Conservation (phyloP, 306 rosid genomes). For the Prunus mume region DNA sequence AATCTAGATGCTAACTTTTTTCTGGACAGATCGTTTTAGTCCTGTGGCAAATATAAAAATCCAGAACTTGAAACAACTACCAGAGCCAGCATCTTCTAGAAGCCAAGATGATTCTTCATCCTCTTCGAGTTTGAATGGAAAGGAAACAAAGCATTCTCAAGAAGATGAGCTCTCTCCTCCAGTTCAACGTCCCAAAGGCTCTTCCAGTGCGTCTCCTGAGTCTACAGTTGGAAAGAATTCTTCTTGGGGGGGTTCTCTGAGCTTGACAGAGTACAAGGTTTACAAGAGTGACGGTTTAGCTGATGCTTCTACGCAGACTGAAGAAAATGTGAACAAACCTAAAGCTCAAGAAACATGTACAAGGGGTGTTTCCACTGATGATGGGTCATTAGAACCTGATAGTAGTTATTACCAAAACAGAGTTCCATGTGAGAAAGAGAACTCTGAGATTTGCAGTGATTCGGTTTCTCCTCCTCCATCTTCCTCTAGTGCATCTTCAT, state of each 20-base stretch:
- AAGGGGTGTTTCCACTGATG: conserved; percentile 90
- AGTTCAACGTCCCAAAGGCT: conserved; percentile 34
- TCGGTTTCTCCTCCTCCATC: conserved; percentile 59
- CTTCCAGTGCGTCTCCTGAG: conserved; percentile 61
- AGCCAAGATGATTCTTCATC: conserved; percentile 76
- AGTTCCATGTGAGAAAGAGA: conserved; percentile 39
- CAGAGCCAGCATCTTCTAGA: conserved; percentile 63
- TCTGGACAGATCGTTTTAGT: conserved; percentile 50
- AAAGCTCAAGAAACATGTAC: conserved; percentile 63
- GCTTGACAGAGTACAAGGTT: conserved; percentile 73
- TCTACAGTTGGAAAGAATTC: conserved; percentile 52
- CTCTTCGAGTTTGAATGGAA: conserved; percentile 77
- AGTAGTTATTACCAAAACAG: conserved; percentile 36
- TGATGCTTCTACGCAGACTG: conserved; percentile 93
- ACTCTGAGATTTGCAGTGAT: conserved; percentile 45
- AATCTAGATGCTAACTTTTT: conserved; percentile 20
- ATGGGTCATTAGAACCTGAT: conserved; percentile 51
- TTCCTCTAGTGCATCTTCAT: conserved; percentile 58
- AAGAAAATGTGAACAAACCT: conserved; percentile 45
- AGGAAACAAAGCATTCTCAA: conserved; percentile 60
- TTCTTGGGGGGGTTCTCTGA: conserved; percentile 52
- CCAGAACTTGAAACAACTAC: conserved; percentile 66
- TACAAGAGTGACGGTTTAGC: conserved; percentile 68
- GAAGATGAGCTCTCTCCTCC: conserved; percentile 70
- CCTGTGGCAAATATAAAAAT: conserved; percentile 48